phyloP scores from a whole-genome alignment of 2,329 filamentous ascomycete species.

The Hirsutella minnesotensis region DNA sequence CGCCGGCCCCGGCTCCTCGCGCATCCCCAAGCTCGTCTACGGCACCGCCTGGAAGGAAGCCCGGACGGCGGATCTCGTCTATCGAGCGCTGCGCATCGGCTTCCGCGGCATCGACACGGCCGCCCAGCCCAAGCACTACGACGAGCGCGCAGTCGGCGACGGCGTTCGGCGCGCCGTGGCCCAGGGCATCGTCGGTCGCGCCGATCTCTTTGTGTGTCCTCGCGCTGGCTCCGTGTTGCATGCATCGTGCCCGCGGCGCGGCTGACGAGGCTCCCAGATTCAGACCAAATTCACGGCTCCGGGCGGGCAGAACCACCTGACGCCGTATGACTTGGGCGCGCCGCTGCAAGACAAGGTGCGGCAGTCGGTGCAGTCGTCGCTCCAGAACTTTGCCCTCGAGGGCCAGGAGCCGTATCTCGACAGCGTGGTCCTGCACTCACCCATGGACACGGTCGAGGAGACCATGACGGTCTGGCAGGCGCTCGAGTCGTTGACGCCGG shows the following conservation, averaged over 20 bases:
- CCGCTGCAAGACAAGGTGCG: slow-evolving; percentile 53
- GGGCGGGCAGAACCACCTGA: slow-evolving; percentile 45
- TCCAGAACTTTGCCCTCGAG: slow-evolving; percentile 45
- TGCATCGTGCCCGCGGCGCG: no score
- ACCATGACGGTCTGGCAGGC: slow-evolving; percentile 54
- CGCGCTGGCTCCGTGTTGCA: neutral
- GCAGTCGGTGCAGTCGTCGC: slow-evolving; percentile 54
- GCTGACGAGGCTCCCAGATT: slow-evolving; percentile 30
- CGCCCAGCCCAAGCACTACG: slow-evolving; percentile 67
- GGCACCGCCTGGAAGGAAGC: slow-evolving; percentile 83
- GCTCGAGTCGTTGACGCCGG: slow-evolving; percentile 55
- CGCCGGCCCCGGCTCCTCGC: slow-evolving; percentile 15
- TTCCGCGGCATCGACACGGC: slow-evolving; percentile 70
- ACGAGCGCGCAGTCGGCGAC: slow-evolving; percentile 57
- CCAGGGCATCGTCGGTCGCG: slow-evolving; percentile 41
- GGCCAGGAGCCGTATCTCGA: slow-evolving; percentile 42
- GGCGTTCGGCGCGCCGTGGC: slow-evolving; percentile 51
- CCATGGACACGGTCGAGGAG: slow-evolving; percentile 28
- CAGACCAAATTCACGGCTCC: slow-evolving; percentile 76
- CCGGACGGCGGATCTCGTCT: slow-evolving; percentile 53
- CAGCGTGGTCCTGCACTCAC: slow-evolving; percentile 63
- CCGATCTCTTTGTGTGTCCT: slow-evolving; percentile 50
- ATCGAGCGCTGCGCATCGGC: slow-evolving; percentile 53
- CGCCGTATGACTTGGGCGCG: slow-evolving; percentile 49
- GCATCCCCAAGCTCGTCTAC: slow-evolving; percentile 51